Base-by-base conservation (phyloP, 352 stramenopile species). In the Globisporangium megalacanthum region DNA sequence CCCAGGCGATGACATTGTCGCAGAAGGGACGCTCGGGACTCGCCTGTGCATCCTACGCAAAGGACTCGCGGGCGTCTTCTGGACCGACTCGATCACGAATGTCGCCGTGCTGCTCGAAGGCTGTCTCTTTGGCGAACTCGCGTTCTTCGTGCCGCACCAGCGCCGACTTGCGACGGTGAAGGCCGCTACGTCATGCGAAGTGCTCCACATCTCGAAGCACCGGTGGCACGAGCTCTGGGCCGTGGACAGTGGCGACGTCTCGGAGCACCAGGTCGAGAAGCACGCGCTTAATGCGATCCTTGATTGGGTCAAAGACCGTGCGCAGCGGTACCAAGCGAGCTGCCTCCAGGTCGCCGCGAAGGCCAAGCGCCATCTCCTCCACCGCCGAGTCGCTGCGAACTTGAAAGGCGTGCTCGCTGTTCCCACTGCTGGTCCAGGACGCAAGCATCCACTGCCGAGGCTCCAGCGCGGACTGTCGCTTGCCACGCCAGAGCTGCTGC, bases 101-200 rank as follows among this genome's bases (percentile, higher is more conserved):
- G 68, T 90, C 15, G 72, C 74, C 0, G 59, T 89, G 15, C 61
- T 92, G 0, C 70, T 88, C 56, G 67, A 85, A 33, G 75, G 76
- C 4, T 80, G 74, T 13, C 39, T 90, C 14, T 92, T 92, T 45
- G 82, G 82, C 0, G 82, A 92, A 57, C 47, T 89, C 14, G 75
- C 69, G 2, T 88, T 92, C 58, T 89, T 92, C 50, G 31, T 93
- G 2, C 67, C 75, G 0, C 54, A 58, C 0, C 79, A 92, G 29
- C 73, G 67, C n/a, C 70, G 82, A 1, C 68, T 87, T 22, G 82
- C 79, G 17, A 87, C 70, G 0, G 79, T 92, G 9, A 74, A 77
- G 29, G 77, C 82, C 0, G 79, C 70, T 0, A 81, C 72, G 4
- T 75, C 77, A 0, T 92, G 79, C 39, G 81, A 89, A 52, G 71